Percentiles rank a stretch among this genome's conserved stretches.
These are phyloP conservation scores for Nicotiana obtusifolia DNA, from an alignment of 257 asterid species.

Conservation along the genomic window DNA sequence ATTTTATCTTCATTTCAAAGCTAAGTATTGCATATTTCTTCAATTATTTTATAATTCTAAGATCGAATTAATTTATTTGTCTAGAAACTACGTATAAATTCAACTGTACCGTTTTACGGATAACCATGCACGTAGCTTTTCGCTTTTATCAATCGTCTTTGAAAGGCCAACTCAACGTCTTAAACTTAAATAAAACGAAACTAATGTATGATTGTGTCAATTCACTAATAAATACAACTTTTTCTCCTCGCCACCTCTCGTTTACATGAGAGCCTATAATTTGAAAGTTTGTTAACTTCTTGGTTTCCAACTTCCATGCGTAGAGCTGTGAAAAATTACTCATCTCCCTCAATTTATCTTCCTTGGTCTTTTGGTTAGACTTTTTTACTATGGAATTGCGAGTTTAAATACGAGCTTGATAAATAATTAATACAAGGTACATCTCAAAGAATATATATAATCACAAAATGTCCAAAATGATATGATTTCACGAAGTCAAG, in stretches of 20 bases:
- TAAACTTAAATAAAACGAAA: background rate
- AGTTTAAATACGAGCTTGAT: too few relatives aligned
- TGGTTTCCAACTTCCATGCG: background rate
- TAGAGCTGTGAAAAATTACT: background rate
- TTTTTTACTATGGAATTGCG: background rate
- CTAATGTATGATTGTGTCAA: background rate
- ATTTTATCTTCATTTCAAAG: too few relatives aligned
- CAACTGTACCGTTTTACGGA: too few relatives aligned
- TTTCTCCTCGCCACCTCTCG: background rate
- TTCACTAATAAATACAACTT: background rate
- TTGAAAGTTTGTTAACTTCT: background rate
- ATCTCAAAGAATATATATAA: too few relatives aligned
- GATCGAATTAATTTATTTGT: too few relatives aligned
- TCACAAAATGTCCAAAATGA: too few relatives aligned
- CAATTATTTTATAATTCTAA: too few relatives aligned
- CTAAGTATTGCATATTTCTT: too few relatives aligned
- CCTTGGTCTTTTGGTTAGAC: background rate
- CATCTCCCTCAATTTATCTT: background rate
- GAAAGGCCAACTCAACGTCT: background rate
- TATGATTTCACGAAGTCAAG: too few relatives aligned
- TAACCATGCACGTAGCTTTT: background rate
- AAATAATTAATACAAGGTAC: too few relatives aligned
- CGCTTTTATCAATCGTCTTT: background rate
- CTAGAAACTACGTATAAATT: too few relatives aligned
- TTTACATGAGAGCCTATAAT: background rate